Conservation (phyloP, 441 rosid genomes). For the Mallotus repandus region DNA sequence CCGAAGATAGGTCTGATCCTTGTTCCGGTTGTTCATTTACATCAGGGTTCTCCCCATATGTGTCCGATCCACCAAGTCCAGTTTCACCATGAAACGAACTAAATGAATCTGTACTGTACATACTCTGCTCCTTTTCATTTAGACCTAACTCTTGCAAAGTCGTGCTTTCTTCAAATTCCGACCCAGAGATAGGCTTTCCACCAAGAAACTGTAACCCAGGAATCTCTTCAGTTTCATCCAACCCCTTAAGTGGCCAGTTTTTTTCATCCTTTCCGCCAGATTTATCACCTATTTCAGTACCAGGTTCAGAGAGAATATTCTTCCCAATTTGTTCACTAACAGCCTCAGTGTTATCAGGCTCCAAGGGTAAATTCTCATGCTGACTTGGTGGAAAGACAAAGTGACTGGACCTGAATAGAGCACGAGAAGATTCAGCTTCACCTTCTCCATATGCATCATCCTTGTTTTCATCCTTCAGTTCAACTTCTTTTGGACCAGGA, state of each 20-base stretch:
- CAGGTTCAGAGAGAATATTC: slow-evolving; percentile 36
- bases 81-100: slow-evolving; percentile 51
- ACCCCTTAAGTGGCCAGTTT: slow-evolving; percentile 41
- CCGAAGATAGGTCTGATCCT: slow-evolving; percentile 35
- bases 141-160: slow-evolving; percentile 33
- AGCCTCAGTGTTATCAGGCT: slow-evolving; percentile 38
- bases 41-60: slow-evolving; percentile 42
- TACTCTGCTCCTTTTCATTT: slow-evolving; percentile 44
- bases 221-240: slow-evolving; percentile 52
- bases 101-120: slow-evolving; percentile 45
- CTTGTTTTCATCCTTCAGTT: slow-evolving; percentile 34
- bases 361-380: slow-evolving; percentile 81
- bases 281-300: slow-evolving; percentile 36
- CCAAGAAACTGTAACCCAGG: slow-evolving; percentile 43
- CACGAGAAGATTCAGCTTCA: slow-evolving; percentile 57
- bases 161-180: slow-evolving; percentile 40
- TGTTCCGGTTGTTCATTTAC: slow-evolving; percentile 39
- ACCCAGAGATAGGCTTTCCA: slow-evolving; percentile 37
- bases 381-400: slow-evolving; percentile 85
- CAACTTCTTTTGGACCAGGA: slow-evolving; percentile 64
- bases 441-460: slow-evolving; percentile 33
- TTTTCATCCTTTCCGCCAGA: slow-evolving; percentile 53
- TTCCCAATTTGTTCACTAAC: slow-evolving; percentile 39
- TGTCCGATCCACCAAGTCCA: slow-evolving; percentile 45
- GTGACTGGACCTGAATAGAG: slow-evolving; percentile 76